Percentiles rank a stretch among this genome's conserved stretches.
Evolutionary conservation across 768 basidiomycete species (phyloP).

Genomic region (Fomitopsis serialis): DNA sequence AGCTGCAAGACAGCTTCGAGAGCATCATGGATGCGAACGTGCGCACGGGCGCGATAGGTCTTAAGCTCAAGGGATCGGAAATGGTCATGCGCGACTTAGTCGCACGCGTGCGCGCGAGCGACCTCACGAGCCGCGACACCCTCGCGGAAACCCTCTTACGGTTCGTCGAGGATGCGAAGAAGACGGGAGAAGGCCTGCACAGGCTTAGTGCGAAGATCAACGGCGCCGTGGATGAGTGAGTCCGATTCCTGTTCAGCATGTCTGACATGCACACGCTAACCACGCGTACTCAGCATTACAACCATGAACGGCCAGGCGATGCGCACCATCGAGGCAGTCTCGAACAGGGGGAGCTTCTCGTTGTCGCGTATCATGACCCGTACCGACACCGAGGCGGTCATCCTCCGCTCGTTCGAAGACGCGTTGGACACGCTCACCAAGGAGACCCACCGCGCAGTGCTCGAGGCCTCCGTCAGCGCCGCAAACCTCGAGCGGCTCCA

Average conservation of each 20-base stretch:
- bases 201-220: slow-evolving; percentile 62
- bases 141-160: slow-evolving; percentile 45
- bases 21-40: slow-evolving; percentile 55
- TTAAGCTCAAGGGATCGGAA: slow-evolving; percentile 73
- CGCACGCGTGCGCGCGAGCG: slow-evolving; percentile 56
- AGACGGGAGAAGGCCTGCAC: slow-evolving; percentile 50
- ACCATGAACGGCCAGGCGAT: slow-evolving; percentile 72
- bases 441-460: slow-evolving; percentile 48
- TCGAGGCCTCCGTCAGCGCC: slow-evolving; percentile 61
- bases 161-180: slow-evolving; percentile 62
- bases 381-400: slow-evolving; percentile 28
- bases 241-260: slow-evolving; percentile 2
- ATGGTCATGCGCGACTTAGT: slow-evolving; percentile 70
- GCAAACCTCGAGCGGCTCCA: slow-evolving; percentile 59
- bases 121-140: slow-evolving; percentile 52
- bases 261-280: neutral
- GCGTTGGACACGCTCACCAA: slow-evolving; percentile 56
- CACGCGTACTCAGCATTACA: slow-evolving; percentile 47
- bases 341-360: slow-evolving; percentile 13
- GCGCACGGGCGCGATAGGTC: slow-evolving; percentile 51
- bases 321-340: slow-evolving; percentile 41
- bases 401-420: slow-evolving; percentile 49
- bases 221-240: slow-evolving; percentile 71
- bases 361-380: slow-evolving; percentile 20
- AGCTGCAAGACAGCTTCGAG: slow-evolving; percentile 60